Evolutionary conservation across 345 rosid species (phyloP), one percentile per base, ranked within the genome.

Genomic region (Brassica nigra): DNA sequence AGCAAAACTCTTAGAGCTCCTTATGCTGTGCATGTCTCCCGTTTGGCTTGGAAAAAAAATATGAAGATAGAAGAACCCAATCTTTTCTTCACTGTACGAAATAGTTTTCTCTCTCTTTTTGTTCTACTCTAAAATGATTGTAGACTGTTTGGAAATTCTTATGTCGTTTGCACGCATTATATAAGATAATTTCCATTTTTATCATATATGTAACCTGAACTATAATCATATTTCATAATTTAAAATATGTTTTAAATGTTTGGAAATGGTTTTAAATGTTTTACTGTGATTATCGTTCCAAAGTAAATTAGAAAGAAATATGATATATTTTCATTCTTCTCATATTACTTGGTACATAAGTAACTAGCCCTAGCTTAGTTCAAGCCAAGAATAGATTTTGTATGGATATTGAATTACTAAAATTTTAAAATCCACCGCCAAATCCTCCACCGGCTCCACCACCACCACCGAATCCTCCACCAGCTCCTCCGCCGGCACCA

Each of bases 131-230:
- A 49, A 49, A 39, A 49, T 49, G 57, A 49, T 49, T 49, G 16
- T 49, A n/a, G 57, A 49, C 18, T 49, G 57, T 1, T 49, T 49
- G 57, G 57, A 49, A 49, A 49, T 44, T 76, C 72, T 65, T 65
- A 61, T 81, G 77, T 76, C 72, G 74, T 81, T 71, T 76, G 59
- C 54, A 31, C 27, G 59, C 70, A 36, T 71, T 75, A 23, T 58
- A 65, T 71, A 76, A 71, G 75, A 65, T 34, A 15, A 69, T 66
- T 76, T 71, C 74, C 78, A 61, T 66, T 71, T 57, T 44, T 29
- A 11, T 34, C 10, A 37, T 55, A 10, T 47, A 68, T 76, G 76
- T 75, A 57, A 54, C 76, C 76, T 75, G 54, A 70, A 18, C 16
- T 62, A 4, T 39, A 30, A 27, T 68, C 36, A 28, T 61, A 37